phyloP scores from a whole-genome alignment of 108 stramenopile genomes.

The Cylindrotheca fusiformis region DNA sequence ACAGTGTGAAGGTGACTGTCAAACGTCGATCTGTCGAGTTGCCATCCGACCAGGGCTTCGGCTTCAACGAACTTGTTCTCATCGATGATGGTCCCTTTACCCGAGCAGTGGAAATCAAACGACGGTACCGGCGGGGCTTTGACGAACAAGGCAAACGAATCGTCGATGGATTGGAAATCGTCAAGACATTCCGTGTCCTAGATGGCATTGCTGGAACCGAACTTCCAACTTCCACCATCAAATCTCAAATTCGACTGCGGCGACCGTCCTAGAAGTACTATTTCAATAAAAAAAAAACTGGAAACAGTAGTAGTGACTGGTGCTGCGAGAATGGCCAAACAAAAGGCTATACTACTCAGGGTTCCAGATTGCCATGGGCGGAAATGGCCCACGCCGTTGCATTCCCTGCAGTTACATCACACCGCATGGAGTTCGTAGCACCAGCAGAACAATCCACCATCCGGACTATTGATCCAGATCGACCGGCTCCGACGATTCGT shows the following conservation, averaged over 20 bases:
- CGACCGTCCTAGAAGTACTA: too few species aligned
- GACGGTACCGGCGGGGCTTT: constrained; percentile 45
- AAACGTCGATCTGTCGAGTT: constrained; percentile 46
- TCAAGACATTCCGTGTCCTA: constrained; percentile 61
- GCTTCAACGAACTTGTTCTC: constrained; percentile 45
- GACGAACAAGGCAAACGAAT: constrained; percentile 51
- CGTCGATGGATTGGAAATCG: constrained; percentile 68
- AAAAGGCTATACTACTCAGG: constrained; percentile 77
- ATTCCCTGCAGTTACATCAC: constrained; percentile 38
- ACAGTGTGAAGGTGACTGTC: constrained; percentile 18
- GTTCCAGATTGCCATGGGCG: constrained; percentile 80
- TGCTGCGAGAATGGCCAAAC: too few species aligned
- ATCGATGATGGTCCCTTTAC: constrained; percentile 32
- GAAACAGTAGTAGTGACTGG: too few species aligned
- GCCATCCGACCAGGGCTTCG: constrained; percentile 49
- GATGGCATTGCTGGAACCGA: constrained; percentile 72
- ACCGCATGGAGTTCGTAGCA: constrained; percentile 75
- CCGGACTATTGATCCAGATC: constrained; percentile 85
- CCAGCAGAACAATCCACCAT: constrained; percentile 81
- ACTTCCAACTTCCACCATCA: constrained; percentile 58
- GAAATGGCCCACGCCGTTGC: constrained; percentile 30
- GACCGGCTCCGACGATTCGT: too few species aligned
- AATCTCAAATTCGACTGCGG: constrained; percentile 26
- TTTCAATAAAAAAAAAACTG: too few species aligned
- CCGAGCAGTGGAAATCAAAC: constrained; percentile 42